These are phyloP conservation scores for Phytophthora rubi DNA, from an alignment of 352 stramenopile species.

Conservation along the genomic window DNA sequence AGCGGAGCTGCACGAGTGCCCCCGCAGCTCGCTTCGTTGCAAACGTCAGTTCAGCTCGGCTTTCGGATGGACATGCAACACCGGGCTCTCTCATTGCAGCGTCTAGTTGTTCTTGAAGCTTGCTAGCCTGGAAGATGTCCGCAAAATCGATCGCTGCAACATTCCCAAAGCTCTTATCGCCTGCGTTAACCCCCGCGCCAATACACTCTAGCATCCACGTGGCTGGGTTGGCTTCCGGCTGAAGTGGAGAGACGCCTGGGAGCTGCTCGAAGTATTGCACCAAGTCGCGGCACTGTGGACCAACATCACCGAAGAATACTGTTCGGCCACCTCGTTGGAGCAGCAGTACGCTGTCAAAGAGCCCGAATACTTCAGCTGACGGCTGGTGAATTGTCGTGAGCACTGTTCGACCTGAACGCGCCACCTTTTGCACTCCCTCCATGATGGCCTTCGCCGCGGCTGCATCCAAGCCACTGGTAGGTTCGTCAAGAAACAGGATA, in stretches of 20 bases:
- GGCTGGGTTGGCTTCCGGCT: conserved; percentile 54
- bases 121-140: conserved; percentile 43
- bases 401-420: conserved; percentile 78
- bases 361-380: conserved; percentile 62
- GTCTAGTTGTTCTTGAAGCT: conserved; percentile 32
- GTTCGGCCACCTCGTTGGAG: conserved; percentile 61
- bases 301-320: conserved; percentile 65
- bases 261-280: conserved; percentile 63
- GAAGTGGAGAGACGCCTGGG: conserved; percentile 38
- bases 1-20: conserved; percentile 37
- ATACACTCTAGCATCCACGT: conserved; percentile 89
- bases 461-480: conserved; percentile 76
- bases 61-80: conserved; percentile 35
- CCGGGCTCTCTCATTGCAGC: conserved; percentile 33
- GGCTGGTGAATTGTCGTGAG: conserved; percentile 58
- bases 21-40: conserved; percentile 38
- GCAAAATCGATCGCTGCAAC: conserved; percentile 40
- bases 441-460: conserved; percentile 70
- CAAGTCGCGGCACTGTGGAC: conserved; percentile 34
- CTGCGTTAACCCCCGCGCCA: conserved; percentile 44
- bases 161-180: conserved; percentile 14
- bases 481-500: conserved; percentile 64
- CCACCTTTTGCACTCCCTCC: conserved; percentile 62
- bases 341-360: conserved; percentile 88
- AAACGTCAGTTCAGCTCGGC: conserved; percentile 37